Percentiles rank a stretch among this genome's conserved stretches.
Evolutionary conservation across 2,329 filamentous ascomycete species (phyloP).

Genomic region (Tympanopsis confertula): DNA sequence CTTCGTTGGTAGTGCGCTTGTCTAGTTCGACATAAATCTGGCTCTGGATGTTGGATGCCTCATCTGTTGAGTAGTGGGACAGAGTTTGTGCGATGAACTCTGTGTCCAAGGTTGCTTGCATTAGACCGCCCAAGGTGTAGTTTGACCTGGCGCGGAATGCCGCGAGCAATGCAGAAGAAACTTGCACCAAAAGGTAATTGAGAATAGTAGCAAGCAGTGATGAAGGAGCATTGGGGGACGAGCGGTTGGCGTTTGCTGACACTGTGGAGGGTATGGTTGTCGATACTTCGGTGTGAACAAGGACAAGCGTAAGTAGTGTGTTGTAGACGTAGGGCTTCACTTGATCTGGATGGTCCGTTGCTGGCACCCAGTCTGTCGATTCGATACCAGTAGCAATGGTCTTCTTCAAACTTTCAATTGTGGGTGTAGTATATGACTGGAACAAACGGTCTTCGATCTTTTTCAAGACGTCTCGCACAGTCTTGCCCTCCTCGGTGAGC

Average conservation of each 20-base stretch:
- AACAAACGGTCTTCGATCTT: constrained; percentile 64
- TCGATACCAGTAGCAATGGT: constrained; percentile 48
- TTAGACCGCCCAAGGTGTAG: constrained; percentile 52
- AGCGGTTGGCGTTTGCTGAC: neutral
- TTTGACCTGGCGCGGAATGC: constrained; percentile 43
- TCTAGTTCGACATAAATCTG: constrained; percentile 63
- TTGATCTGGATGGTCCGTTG: constrained; percentile 36
- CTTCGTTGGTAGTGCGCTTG: constrained; percentile 55
- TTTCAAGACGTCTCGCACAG: constrained; percentile 53
- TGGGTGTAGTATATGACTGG: constrained; percentile 56
- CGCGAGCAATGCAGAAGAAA: constrained; percentile 46
- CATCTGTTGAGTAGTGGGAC: constrained; percentile 52
- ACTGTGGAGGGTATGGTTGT: constrained; percentile 35
- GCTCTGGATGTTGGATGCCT: constrained; percentile 50
- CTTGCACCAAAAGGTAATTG: constrained; percentile 50
- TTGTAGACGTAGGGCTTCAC: constrained; percentile 60
- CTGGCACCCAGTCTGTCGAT: constrained; percentile 45
- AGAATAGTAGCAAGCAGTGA: constrained; percentile 47
- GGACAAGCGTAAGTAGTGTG: constrained; percentile 53
- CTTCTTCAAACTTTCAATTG: constrained; percentile 32
- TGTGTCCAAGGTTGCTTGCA: constrained; percentile 66
- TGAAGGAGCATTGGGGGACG: neutral
- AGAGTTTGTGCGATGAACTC: constrained; percentile 66
- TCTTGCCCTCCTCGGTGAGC: constrained; percentile 57
- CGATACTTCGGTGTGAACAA: constrained; percentile 56